These are phyloP conservation scores for Aurantiochytrium sp. DNA, from an alignment of 108 stramenopile genomes.

Conservation along the genomic window DNA sequence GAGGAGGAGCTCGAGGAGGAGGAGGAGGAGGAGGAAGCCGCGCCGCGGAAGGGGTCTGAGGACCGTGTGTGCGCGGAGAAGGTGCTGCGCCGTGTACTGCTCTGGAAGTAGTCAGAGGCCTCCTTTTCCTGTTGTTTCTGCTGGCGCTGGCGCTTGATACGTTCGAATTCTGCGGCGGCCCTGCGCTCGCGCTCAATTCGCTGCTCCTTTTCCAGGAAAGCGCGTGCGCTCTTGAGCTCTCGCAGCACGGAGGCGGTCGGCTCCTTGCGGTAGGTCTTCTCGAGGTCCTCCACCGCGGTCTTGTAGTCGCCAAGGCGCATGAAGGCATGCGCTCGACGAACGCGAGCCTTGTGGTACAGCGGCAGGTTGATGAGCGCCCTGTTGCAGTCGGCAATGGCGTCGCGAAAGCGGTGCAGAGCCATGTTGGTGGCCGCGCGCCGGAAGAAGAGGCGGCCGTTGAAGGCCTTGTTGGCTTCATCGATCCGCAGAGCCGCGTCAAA, in stretches of 20 bases:
- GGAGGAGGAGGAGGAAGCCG: no score
- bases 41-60: no score
- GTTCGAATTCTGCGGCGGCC: background rate
- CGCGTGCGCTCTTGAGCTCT: background rate
- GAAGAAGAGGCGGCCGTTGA: background rate
- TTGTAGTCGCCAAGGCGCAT: conserved; percentile 11
- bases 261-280: background rate
- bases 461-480: background rate
- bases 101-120: background rate
- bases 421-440: background rate
- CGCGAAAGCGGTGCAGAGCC: background rate
- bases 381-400: conserved; percentile 4
- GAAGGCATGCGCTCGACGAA: conserved; percentile 7
- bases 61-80: no score
- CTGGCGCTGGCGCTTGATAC: background rate
- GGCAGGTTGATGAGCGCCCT: background rate
- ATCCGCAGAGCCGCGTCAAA: background rate
- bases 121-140: background rate
- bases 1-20: no score
- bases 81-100: background rate
- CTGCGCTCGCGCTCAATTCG: background rate
- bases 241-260: background rate
- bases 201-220: background rate
- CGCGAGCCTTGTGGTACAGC: background rate
- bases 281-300: background rate